Evolutionary conservation across 805 yeast species (phyloP).

Genomic region (Ogataea ganodermae): DNA sequence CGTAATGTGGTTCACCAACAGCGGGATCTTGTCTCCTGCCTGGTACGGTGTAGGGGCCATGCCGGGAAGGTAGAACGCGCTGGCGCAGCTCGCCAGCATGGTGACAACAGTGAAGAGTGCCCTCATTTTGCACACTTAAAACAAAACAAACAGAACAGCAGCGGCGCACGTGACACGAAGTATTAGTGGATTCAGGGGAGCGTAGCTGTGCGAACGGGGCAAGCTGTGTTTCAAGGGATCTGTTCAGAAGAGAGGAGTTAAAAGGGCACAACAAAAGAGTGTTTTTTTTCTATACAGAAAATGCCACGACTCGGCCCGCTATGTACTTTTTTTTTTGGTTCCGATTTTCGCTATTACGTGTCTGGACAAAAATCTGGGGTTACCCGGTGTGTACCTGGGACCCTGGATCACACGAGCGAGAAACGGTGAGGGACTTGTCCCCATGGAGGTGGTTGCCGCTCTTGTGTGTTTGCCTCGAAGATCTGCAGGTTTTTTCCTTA

Average conservation of each 20-base stretch:
- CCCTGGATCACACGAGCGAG: too few relatives aligned
- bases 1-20: constrained; percentile 87
- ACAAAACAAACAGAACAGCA: too few relatives aligned
- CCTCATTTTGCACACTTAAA: constrained; percentile 1
- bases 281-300: constrained; percentile 1
- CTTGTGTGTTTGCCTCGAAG: too few relatives aligned
- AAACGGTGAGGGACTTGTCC: too few relatives aligned
- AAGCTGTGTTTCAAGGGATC: neutral
- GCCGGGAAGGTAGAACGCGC: constrained; percentile 89
- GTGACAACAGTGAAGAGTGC: constrained; percentile 6
- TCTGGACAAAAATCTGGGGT: neutral
- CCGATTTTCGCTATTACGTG: too few relatives aligned
- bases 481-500: too few relatives aligned
- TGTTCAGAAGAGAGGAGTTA: neutral
- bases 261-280: neutral
- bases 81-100: constrained; percentile 19
- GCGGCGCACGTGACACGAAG: too few relatives aligned
- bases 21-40: constrained; percentile 69
- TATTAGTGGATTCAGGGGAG: too few relatives aligned
- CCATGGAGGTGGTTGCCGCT: too few relatives aligned
- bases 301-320: constrained; percentile 4
- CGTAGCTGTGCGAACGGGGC: neutral
- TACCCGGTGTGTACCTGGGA: constrained; percentile 5
- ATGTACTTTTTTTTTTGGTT: neutral
- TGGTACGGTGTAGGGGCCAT: constrained; percentile 91